phyloP scores from a whole-genome alignment of 768 basidiomycete genomes.

The Lentinula detonsa region DNA sequence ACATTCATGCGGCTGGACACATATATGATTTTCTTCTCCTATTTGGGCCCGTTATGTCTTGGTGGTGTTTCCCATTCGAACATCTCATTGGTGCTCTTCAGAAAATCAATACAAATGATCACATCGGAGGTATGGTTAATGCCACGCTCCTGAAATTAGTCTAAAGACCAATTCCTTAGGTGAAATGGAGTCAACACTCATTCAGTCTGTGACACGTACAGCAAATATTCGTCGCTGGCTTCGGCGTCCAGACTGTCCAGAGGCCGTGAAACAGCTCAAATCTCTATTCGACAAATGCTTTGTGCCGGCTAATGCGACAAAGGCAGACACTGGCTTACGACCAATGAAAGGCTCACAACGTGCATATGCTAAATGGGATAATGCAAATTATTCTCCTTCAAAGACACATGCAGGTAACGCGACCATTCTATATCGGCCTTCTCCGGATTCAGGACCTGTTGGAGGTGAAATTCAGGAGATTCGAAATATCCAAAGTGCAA shows the following conservation, averaged over 20 bases:
- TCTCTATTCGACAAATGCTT: conserved; percentile 14
- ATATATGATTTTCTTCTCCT: conserved; percentile 20
- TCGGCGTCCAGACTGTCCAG: conserved; percentile 12
- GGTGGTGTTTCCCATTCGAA: conserved; percentile 37
- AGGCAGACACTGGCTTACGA: neutral
- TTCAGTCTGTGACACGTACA: neutral
- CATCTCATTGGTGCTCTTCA: conserved; percentile 30
- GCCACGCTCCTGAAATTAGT: neutral
- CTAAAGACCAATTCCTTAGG: conserved; percentile 4
- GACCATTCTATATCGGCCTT: neutral
- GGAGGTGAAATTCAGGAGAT: neutral
- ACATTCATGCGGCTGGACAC: conserved; percentile 24
- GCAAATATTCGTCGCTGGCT: conserved; percentile 13
- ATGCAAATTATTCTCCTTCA: neutral
- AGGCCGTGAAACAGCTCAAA: conserved; percentile 15
- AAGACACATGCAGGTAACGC: neutral
- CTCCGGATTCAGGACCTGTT: neutral
- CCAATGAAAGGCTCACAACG: neutral
- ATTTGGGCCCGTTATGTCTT: conserved; percentile 10
- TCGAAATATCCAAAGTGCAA: neutral
- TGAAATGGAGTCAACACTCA: neutral
- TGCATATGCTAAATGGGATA: neutral
- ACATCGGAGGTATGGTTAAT: conserved; percentile 13
- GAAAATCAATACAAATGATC: conserved; percentile 21
- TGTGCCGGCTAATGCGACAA: neutral